phyloP scores from a whole-genome alignment of 345 rosid genomes.

The Aegle marmelos region DNA sequence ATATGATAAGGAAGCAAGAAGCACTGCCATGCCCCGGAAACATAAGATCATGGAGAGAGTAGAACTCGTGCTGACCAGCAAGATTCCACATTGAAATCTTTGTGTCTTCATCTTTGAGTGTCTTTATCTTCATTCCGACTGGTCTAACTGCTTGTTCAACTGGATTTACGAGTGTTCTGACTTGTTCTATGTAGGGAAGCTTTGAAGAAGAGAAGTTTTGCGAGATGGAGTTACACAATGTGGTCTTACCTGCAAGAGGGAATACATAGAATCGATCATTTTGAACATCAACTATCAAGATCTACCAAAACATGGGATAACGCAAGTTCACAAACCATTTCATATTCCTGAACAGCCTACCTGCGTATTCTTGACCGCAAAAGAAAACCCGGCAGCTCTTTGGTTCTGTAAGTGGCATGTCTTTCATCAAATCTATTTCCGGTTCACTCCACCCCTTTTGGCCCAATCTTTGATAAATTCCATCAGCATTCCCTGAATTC shows the following conservation, averaged over 20 bases:
- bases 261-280: neutral
- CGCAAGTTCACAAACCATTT: conserved; percentile 3
- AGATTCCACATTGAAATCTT: conserved; percentile 91
- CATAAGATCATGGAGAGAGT: conserved; percentile 91
- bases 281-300: neutral
- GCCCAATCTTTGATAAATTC: conserved; percentile 70
- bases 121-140: conserved; percentile 80
- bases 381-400: conserved; percentile 82
- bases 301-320: neutral
- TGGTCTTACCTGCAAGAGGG: conserved; percentile 59
- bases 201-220: conserved; percentile 66
- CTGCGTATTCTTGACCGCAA: conserved; percentile 95
- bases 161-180: conserved; percentile 75
- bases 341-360: conserved; percentile 23
- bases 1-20: conserved; percentile 65
- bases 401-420: conserved; percentile 83
- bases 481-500: conserved; percentile 64
- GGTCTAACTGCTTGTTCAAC: conserved; percentile 86
- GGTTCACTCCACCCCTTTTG: conserved; percentile 59
- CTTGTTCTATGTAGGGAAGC: conserved; percentile 75
- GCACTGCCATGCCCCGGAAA: conserved; percentile 88
- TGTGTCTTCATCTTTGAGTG: conserved; percentile 73
- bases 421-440: conserved; percentile 66
- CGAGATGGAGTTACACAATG: conserved; percentile 69
- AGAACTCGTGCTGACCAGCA: conserved; percentile 84